Conservation (phyloP, 768 basidiomycete species). For the Crucibulum laeve region DNA sequence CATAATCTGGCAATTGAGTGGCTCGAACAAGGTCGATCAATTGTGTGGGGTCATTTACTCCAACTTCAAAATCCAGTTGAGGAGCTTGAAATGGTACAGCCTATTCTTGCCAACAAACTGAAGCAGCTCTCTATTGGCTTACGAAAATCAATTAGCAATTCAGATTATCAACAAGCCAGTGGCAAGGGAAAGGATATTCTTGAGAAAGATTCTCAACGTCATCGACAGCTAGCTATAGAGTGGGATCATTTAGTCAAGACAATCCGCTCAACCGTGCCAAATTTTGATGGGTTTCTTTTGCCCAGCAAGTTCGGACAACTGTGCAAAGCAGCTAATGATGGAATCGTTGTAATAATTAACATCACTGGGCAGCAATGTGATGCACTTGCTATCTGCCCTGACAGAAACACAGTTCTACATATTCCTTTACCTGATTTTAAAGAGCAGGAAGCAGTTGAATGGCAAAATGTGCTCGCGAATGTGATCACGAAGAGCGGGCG, state of each 20-base stretch:
- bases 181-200: slow-evolving; percentile 4
- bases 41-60: slow-evolving; percentile 15
- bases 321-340: too few species aligned
- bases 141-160: slow-evolving; percentile 5
- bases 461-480: background rate
- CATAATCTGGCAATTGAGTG: slow-evolving; percentile 13
- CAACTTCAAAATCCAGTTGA: slow-evolving; percentile 15
- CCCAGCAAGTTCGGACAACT: slow-evolving; percentile 4
- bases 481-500: background rate
- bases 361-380: slow-evolving; percentile 1
- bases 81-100: slow-evolving; percentile 3
- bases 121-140: slow-evolving; percentile 6
- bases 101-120: slow-evolving; percentile 5
- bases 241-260: background rate
- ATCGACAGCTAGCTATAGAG: slow-evolving; percentile 16
- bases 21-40: slow-evolving; percentile 17
- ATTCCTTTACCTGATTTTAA: background rate
- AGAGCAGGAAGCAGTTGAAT: background rate
- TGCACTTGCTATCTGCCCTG: background rate
- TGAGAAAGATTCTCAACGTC: slow-evolving; percentile 6
- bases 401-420: background rate
- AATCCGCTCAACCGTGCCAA: background rate
- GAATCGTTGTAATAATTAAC: slow-evolving; percentile 10
- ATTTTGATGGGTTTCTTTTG: slow-evolving; percentile 6
- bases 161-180: background rate